A percentile compares a stretch with the other conserved stretches of the same genome.
Conservation (phyloP, 768 basidiomycete genomes). For the Kwoniella sp. region DNA sequence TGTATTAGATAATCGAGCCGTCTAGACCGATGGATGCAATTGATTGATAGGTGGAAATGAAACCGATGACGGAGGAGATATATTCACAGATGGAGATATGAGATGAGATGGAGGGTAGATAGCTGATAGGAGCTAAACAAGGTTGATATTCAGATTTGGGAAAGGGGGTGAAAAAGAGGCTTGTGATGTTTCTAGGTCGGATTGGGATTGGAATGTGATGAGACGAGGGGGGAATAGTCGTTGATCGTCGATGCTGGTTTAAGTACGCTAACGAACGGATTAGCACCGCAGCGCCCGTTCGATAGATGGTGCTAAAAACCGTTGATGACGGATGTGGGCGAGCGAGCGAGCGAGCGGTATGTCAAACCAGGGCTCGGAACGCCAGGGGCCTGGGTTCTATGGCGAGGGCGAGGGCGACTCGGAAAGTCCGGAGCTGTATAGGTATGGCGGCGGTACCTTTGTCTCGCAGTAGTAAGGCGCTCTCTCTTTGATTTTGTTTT, state of each 20-base stretch:
- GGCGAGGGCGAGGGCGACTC: not conserved
- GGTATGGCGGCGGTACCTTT: no score
- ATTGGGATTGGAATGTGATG: not conserved
- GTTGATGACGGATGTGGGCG: slow-evolving; percentile 1
- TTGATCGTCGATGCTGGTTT: not conserved
- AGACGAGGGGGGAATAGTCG: not conserved
- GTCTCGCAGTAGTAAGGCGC: no score
- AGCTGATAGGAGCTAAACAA: not conserved
- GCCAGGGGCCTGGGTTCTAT: not conserved
- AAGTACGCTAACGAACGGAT: slow-evolving; percentile 1
- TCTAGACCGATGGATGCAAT: not conserved
- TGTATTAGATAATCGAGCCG: not conserved
- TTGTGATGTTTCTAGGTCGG: slow-evolving; percentile 1
- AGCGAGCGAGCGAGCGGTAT: not conserved
- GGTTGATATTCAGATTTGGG: not conserved
- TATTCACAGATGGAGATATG: not conserved
- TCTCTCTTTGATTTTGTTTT: no score
- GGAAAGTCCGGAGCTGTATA: not conserved
- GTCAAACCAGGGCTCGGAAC: not conserved
- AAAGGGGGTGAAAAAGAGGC: not conserved
- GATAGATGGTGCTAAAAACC: not conserved
- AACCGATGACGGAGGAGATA: not conserved
- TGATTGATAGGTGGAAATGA: not conserved
- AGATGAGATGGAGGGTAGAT: not conserved
- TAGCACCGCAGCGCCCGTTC: no score